These are phyloP conservation scores for Mercurialis annua DNA, from an alignment of 345 rosid species.

Conservation along the genomic window DNA sequence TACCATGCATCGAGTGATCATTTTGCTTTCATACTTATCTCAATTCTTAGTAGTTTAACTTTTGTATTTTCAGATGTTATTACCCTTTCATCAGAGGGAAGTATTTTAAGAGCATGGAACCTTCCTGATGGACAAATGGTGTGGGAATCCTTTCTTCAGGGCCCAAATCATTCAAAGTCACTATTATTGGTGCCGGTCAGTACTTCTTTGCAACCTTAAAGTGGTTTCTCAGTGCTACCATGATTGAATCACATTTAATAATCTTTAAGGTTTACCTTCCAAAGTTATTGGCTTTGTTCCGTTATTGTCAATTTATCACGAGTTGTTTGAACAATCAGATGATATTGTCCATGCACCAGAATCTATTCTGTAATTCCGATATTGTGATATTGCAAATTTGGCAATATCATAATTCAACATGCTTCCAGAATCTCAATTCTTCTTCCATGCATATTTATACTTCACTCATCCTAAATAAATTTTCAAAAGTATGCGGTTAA, in stretches of 20 bases:
- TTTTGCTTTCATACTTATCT: neutral
- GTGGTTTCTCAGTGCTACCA: too few species aligned
- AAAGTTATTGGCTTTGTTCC: neutral
- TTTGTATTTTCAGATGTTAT: slow-evolving; percentile 59
- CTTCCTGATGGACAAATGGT: slow-evolving; percentile 99
- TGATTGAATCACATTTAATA: neutral
- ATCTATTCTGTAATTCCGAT: neutral
- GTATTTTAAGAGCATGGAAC: slow-evolving; percentile 88
- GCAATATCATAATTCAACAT: neutral
- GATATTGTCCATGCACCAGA: neutral
- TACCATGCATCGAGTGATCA: neutral
- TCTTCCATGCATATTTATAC: neutral
- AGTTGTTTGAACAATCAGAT: neutral
- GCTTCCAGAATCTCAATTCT: neutral
- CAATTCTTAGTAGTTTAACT: slow-evolving; percentile 10
- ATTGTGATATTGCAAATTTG: neutral
- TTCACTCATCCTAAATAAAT: neutral
- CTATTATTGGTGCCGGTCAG: slow-evolving; percentile 63
- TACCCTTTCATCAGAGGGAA: slow-evolving; percentile 79
- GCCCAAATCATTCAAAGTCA: slow-evolving; percentile 56
- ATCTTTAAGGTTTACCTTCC: neutral
- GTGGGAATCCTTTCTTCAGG: slow-evolving; percentile 76
- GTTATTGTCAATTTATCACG: neutral
- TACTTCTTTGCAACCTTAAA: neutral
- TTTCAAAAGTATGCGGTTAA: slow-evolving; percentile 13